Evolutionary conservation across 352 stramenopile species (phyloP).

Genomic region (Phytophthora hibernalis): DNA sequence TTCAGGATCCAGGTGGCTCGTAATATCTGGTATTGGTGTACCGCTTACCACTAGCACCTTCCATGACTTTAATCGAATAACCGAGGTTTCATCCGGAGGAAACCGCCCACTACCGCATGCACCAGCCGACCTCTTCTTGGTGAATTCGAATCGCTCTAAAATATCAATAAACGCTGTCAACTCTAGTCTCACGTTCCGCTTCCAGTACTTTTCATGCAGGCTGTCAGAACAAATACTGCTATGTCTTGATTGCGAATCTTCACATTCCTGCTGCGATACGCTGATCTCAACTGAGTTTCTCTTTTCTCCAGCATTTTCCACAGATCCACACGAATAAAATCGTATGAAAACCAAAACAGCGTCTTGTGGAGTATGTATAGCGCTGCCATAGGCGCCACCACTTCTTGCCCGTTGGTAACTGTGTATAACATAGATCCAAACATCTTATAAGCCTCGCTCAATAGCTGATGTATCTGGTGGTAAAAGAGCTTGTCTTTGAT

Average conservation of each 20-base stretch:
- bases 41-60: conserved; percentile 17
- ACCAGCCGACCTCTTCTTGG: neutral
- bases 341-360: conserved; percentile 27
- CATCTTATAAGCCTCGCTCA: conserved; percentile 13
- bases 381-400: conserved; percentile 19
- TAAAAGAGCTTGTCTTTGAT: conserved; percentile 2
- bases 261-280: neutral
- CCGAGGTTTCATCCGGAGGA: neutral
- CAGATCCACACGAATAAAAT: conserved; percentile 12
- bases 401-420: conserved; percentile 19
- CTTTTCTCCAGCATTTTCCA: neutral
- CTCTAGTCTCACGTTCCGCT: neutral
- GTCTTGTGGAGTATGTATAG: conserved; percentile 9
- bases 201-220: conserved; percentile 19
- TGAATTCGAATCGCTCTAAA: conserved; percentile 4
- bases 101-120: too few relatives aligned
- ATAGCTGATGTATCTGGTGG: conserved; percentile 3
- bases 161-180: conserved; percentile 16
- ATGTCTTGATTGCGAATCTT: neutral
- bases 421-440: conserved; percentile 20
- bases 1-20: neutral
- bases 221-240: neutral
- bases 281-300: neutral
- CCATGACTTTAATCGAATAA: neutral
- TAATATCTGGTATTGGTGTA: conserved; percentile 1